phyloP scores from a whole-genome alignment of 164 flowering plant genomes.

The Buxus sempervirens region DNA sequence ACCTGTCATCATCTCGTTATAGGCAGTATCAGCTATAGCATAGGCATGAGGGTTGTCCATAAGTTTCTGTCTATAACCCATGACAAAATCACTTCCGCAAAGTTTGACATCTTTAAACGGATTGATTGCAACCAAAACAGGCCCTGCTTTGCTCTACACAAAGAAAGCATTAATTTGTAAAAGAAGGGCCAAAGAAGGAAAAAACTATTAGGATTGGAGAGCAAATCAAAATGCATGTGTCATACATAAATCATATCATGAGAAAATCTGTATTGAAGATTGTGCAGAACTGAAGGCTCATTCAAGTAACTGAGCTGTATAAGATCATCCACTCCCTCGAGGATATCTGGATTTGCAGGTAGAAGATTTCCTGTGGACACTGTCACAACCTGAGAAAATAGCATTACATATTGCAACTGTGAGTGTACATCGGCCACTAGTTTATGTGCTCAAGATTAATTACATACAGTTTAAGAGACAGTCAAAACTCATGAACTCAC shows the following conservation, averaged over 20 bases:
- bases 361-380: conserved; percentile 52
- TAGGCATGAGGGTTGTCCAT: conserved; percentile 72
- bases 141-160: conserved; percentile 91
- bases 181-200: neutral
- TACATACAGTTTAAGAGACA: neutral
- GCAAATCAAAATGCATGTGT: neutral
- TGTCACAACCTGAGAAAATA: conserved; percentile 46
- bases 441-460: neutral
- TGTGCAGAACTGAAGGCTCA: conserved; percentile 94
- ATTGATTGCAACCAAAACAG: conserved; percentile 86
- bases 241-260: conserved; percentile 71
- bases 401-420: neutral
- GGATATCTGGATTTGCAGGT: conserved; percentile 87
- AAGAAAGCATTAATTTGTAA: conserved; percentile 14
- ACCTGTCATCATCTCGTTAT: conserved; percentile 85
- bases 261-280: conserved; percentile 66
- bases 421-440: neutral
- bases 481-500: conserved; percentile 42
- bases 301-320: conserved; percentile 87
- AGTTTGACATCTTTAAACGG: conserved; percentile 68
- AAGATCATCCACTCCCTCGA: conserved; percentile 87
- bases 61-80: conserved; percentile 52
- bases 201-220: neutral
- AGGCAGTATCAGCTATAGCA: conserved; percentile 70
- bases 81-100: conserved; percentile 53